Percentiles rank a stretch among this genome's conserved stretches.
Conservation (phyloP, 2,329 filamentous ascomycete species). For the Fusarium udum region DNA sequence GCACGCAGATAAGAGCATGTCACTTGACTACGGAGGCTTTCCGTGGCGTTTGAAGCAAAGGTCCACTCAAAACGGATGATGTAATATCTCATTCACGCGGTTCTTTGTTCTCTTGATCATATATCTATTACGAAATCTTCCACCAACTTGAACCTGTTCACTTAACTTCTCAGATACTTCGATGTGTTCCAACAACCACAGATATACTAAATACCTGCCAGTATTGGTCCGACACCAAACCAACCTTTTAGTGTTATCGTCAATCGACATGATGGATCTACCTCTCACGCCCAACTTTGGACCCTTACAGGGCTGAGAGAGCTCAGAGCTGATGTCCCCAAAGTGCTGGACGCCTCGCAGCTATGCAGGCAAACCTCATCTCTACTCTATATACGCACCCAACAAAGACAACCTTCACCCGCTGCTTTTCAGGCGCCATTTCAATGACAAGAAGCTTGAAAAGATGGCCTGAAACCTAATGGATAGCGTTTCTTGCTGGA, state of each 20-base stretch:
- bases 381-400: neutral
- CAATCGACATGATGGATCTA: neutral
- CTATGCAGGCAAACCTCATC: neutral
- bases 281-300: neutral
- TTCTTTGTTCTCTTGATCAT: neutral
- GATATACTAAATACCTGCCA: neutral
- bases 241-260: neutral
- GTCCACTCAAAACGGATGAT: neutral
- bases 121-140: neutral
- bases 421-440: neutral
- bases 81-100: neutral
- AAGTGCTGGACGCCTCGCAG: neutral
- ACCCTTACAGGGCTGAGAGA: neutral
- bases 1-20: neutral
- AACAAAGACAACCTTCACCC: neutral
- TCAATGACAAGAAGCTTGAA: neutral
- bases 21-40: neutral
- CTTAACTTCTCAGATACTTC: neutral
- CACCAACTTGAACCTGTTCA: too few species aligned
- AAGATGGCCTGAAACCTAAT: neutral
- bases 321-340: neutral
- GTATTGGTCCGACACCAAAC: fast-evolving
- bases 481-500: neutral
- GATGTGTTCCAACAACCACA: neutral
- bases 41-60: neutral